phyloP scores from a whole-genome alignment of 345 rosid genomes.

The Salix koriyanagi region DNA sequence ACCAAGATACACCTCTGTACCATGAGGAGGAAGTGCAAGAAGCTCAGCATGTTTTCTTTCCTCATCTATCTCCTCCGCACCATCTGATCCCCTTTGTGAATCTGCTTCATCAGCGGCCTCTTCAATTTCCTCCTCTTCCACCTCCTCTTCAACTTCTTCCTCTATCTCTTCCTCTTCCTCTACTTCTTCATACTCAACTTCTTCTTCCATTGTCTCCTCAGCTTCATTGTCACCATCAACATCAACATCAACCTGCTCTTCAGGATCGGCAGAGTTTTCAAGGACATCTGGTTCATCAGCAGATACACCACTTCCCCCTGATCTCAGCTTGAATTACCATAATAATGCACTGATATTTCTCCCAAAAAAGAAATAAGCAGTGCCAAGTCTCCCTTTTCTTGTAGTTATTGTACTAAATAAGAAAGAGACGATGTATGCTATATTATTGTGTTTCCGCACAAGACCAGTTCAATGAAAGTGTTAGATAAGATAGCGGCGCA shows the following conservation, averaged over 20 bases:
- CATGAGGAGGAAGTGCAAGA: constrained; percentile 35
- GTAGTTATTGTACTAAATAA: no score
- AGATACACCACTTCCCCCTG: constrained; percentile 10
- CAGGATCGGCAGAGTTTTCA: constrained; percentile 15
- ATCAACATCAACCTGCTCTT: constrained; percentile 29
- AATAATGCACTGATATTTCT: no score
- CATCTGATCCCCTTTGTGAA: constrained; percentile 6
- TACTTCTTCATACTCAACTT: constrained; percentile 28
- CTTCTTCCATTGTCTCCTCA: constrained; percentile 29
- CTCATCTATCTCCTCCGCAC: constrained; percentile 16
- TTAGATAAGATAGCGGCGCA: no score
- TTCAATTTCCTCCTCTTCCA: constrained; percentile 29
- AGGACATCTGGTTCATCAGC: constrained; percentile 25
- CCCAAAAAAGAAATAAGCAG: no score
- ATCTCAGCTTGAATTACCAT: background rate
- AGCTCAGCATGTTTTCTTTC: constrained; percentile 22
- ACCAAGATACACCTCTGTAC: background rate
- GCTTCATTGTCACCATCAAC: constrained; percentile 27
- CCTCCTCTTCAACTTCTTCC: constrained; percentile 28
- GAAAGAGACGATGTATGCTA: no score
- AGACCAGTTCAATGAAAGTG: no score
- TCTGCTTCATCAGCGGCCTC: constrained; percentile 21
- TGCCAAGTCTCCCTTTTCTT: no score
- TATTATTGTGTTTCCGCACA: no score
- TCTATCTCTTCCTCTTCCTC: constrained; percentile 32